Evolutionary conservation across 2,329 filamentous ascomycete species (phyloP).

Genomic region (Alternaria atra): DNA sequence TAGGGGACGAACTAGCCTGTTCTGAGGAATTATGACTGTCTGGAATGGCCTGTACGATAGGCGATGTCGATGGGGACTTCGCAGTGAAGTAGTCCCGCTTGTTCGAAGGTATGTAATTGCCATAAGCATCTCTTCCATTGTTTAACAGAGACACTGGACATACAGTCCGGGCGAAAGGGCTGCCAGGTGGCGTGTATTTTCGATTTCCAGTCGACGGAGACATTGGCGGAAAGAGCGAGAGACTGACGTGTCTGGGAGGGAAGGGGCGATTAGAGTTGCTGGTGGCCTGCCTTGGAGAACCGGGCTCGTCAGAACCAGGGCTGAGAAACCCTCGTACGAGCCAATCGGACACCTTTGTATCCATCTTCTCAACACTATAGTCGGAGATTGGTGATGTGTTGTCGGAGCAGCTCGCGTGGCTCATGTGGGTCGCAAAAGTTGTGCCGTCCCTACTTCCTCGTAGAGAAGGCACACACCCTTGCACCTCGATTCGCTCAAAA

Average conservation of each 20-base stretch:
- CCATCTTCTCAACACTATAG: not conserved
- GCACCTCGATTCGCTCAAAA: not conserved
- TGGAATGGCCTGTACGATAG: not conserved
- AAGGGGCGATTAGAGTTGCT: not conserved
- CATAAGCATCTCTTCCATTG: slow-evolving; percentile 25
- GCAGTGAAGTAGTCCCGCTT: slow-evolving; percentile 11
- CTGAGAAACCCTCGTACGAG: slow-evolving; percentile 4
- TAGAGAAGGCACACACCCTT: not conserved
- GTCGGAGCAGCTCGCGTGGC: not conserved
- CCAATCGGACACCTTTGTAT: slow-evolving; percentile 9
- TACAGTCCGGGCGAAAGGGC: not conserved
- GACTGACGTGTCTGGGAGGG: not conserved
- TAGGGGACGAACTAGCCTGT: not conserved
- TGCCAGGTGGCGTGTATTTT: slow-evolving; percentile 9
- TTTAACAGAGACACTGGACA: slow-evolving; percentile 19
- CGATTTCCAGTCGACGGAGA: slow-evolving; percentile 7
- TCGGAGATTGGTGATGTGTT: not conserved
- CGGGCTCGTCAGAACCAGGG: not conserved
- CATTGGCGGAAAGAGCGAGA: slow-evolving; percentile 13
- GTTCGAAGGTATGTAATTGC: slow-evolving; percentile 24
- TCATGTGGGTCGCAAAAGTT: not conserved
- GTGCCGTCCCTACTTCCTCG: not conserved
- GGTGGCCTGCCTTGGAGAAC: not conserved
- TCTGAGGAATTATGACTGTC: not conserved
- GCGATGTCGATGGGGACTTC: not conserved